These are phyloP conservation scores for Syzygium oleosum DNA, from an alignment of 345 rosid species.

Conservation along the genomic window DNA sequence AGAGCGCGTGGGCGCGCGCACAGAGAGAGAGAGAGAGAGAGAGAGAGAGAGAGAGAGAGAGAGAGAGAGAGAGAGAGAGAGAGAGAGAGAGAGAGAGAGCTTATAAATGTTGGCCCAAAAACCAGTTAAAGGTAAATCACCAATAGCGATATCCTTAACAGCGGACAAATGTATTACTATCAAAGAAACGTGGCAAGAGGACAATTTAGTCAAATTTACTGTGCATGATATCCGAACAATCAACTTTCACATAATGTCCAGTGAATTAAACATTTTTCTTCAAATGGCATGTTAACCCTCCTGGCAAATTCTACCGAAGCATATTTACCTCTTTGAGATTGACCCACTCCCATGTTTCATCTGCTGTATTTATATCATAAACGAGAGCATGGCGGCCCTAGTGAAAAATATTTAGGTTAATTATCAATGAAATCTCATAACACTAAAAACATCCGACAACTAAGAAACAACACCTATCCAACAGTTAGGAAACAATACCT, in stretches of 20 bases:
- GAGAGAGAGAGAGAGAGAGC: background rate
- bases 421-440: background rate
- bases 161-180: background rate
- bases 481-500: slow-evolving; percentile 30
- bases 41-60: background rate
- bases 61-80: background rate
- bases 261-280: background rate
- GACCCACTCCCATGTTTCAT: slow-evolving; percentile 99
- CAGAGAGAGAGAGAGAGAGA: background rate
- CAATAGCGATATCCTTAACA: background rate
- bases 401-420: background rate
- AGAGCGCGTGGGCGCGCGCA: accelerated
- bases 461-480: background rate
- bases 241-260: background rate
- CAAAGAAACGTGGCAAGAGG: background rate
- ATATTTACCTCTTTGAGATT: slow-evolving; percentile 89
- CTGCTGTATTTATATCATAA: slow-evolving; percentile 68
- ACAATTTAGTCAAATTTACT: background rate
- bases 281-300: background rate
- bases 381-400: slow-evolving; percentile 94
- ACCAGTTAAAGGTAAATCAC: background rate
- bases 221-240: background rate
- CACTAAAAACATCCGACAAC: background rate
- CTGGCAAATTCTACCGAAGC: background rate
- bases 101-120: background rate